These are phyloP conservation scores for Inonotus hispidus DNA, from an alignment of 1,284 basidiomycete species.

Conservation along the genomic window DNA sequence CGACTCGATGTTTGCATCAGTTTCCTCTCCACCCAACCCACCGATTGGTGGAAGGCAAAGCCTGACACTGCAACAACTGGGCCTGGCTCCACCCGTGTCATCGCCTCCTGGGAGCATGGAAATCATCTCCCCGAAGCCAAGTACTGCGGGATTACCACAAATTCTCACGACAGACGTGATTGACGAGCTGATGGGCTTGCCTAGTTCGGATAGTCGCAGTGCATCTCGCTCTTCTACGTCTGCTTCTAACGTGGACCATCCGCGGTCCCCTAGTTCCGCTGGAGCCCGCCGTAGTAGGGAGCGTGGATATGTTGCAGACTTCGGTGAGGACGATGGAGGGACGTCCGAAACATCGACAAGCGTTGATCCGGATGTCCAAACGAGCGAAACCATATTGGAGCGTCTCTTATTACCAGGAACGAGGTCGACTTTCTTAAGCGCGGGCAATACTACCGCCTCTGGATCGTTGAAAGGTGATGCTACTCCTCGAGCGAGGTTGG, in stretches of 20 bases:
- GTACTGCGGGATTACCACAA: conserved; percentile 15
- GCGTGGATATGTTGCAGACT: conserved; percentile 16
- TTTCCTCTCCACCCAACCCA: conserved; percentile 8
- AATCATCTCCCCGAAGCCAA: conserved; percentile 18
- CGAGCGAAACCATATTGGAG: background rate
- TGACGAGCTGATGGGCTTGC: conserved; percentile 18
- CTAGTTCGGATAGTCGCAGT: conserved; percentile 10
- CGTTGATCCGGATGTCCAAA: background rate
- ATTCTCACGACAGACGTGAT: conserved; percentile 18
- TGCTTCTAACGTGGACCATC: conserved; percentile 6
- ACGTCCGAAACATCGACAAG: conserved; percentile 12
- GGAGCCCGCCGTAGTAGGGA: conserved; percentile 13
- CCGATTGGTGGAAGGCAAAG: background rate
- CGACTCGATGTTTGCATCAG: conserved; percentile 26
- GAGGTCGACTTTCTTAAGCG: conserved; percentile 8
- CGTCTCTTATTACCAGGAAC: background rate
- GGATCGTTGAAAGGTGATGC: conserved; percentile 17
- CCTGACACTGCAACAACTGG: conserved; percentile 6
- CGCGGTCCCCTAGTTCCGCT: conserved; percentile 11
- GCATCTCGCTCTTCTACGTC: conserved; percentile 15
- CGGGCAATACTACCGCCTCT: background rate
- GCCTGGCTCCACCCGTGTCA: conserved; percentile 3
- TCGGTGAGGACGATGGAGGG: conserved; percentile 14
- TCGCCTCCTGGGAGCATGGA: conserved; percentile 13
- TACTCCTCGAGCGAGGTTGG: conserved; percentile 13